Conservation (phyloP, 108 stramenopile species). For the Chaetoceros tenuissimus region DNA sequence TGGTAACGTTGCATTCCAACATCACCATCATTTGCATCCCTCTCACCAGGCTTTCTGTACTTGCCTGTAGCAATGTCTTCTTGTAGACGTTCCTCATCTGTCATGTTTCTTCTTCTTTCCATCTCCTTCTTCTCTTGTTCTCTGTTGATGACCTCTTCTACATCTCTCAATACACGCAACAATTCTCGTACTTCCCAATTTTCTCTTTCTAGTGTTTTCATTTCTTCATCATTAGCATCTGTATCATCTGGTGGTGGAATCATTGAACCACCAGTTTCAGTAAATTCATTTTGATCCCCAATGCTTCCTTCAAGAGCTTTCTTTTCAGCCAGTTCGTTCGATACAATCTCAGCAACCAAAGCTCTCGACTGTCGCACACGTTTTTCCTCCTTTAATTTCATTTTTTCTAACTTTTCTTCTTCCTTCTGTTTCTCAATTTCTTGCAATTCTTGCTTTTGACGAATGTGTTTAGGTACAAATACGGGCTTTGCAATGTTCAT, state of each 20-base stretch:
- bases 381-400: conserved; percentile 20
- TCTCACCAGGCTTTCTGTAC: conserved; percentile 45
- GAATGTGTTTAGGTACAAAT: conserved; percentile 68
- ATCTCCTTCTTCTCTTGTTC: conserved; percentile 50
- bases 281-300: conserved; percentile 7
- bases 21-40: conserved; percentile 19
- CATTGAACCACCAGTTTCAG: conserved; percentile 21
- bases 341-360: conserved; percentile 49
- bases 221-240: conserved; percentile 36
- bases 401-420: conserved; percentile 30
- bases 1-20: conserved; percentile 87
- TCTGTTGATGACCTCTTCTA: conserved; percentile 38
- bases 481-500: conserved; percentile 49
- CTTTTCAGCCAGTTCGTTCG: conserved; percentile 10
- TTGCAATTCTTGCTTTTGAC: conserved; percentile 33
- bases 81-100: conserved; percentile 80
- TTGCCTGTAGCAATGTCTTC: conserved; percentile 66
- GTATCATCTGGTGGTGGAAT: conserved; percentile 32
- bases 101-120: conserved; percentile 69
- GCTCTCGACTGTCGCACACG: conserved; percentile 66
- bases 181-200: conserved; percentile 81
- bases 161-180: conserved; percentile 52
- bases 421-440: conserved; percentile 43
- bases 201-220: conserved; percentile 33
- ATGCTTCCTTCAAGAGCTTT: conserved; percentile 9